Conservation (phyloP, 768 basidiomycete species). For the Xanthoconium purpureum region DNA sequence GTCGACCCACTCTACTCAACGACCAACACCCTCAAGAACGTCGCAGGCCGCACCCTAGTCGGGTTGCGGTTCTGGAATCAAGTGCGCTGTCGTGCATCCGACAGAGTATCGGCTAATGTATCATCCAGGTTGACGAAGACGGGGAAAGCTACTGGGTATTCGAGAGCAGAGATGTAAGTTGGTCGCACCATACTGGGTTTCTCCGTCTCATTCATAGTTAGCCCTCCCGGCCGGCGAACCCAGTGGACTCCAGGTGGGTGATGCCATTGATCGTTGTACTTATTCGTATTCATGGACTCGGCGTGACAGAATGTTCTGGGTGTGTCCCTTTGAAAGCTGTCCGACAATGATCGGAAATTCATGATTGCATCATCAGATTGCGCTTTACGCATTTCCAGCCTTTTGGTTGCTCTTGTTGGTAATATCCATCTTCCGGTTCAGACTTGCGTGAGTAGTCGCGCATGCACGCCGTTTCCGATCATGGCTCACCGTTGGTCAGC, state of each 20-base stretch:
- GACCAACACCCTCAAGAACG: conserved; percentile 58
- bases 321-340: conserved; percentile 33
- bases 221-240: conserved; percentile 87
- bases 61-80: conserved; percentile 99
- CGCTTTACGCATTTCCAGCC: conserved; percentile 84
- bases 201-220: conserved; percentile 30
- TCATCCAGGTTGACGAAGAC: conserved; percentile 82
- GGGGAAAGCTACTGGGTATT: conserved; percentile 98
- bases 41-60: conserved; percentile 89
- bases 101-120: not conserved
- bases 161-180: conserved; percentile 88
- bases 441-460: conserved; percentile 63
- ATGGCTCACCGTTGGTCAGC: conserved; percentile 38
- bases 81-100: conserved; percentile 32
- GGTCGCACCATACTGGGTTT: not conserved
- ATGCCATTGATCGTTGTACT: conserved; percentile 4
- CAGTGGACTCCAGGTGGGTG: conserved; percentile 79
- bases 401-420: conserved; percentile 87
- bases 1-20: not conserved
- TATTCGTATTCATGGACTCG: conserved; percentile 5
- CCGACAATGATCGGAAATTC: conserved; percentile 12
- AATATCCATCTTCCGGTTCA: conserved; percentile 86
- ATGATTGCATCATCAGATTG: conserved; percentile 51
- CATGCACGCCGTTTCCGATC: conserved; percentile 3
- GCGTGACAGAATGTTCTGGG: conserved; percentile 85